Conservation (phyloP, 306 rosid species). For the Dalbergia cultrata region DNA sequence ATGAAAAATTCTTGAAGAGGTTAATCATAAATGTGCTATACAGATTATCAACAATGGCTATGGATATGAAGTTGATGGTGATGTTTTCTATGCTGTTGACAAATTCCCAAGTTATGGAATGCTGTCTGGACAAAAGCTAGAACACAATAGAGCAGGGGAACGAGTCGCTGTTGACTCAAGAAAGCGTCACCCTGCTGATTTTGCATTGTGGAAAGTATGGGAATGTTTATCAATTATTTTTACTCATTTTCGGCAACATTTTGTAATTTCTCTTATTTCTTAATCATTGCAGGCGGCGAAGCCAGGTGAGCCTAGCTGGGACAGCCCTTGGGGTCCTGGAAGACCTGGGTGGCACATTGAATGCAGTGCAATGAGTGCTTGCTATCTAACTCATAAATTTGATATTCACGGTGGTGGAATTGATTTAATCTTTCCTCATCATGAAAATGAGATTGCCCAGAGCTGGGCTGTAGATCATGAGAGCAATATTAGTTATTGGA, state of each 20-base stretch:
- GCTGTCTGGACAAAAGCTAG: conserved; percentile 86
- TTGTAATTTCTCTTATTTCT: conserved; percentile 22
- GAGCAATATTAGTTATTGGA: conserved; percentile 78
- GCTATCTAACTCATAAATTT: conserved; percentile 78
- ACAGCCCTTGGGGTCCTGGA: conserved; percentile 97
- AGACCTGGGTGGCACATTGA: conserved; percentile 99
- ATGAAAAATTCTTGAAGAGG: conserved; percentile 35
- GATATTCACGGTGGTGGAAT: conserved; percentile 99
- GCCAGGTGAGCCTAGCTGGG: conserved; percentile 97
- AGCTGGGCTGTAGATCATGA: conserved; percentile 89
- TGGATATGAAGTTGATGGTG: conserved; percentile 87
- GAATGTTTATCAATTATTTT: conserved; percentile 37
- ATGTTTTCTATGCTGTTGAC: conserved; percentile 90
- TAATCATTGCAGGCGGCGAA: conserved; percentile 77
- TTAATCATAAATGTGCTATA: conserved; percentile 39
- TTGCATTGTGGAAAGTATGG: conserved; percentile 95
- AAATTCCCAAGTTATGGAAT: conserved; percentile 80
- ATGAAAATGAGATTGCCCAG: conserved; percentile 97
- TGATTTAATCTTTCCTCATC: conserved; percentile 96
- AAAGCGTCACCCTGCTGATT: conserved; percentile 88
- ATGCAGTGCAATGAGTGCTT: conserved; percentile 99
- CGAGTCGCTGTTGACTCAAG: conserved; percentile 90
- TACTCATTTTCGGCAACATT: conserved; percentile 15
- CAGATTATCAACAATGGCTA: conserved; percentile 84
- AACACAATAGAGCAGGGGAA: conserved; percentile 90